phyloP scores from a whole-genome alignment of 2,329 filamentous ascomycete species.

The Xylaria hypoxylon region DNA sequence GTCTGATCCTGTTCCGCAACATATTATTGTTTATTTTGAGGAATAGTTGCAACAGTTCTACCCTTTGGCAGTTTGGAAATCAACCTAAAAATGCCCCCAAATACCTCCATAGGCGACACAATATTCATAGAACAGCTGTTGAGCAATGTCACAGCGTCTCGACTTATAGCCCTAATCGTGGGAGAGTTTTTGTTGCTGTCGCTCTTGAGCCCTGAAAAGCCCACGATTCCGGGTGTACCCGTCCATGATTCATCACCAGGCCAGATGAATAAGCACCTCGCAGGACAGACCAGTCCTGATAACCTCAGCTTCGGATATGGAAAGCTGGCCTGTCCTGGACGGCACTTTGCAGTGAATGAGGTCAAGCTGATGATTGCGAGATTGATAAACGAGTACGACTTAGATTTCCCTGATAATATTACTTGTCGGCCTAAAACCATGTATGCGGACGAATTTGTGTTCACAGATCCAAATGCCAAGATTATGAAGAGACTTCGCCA shows the following conservation, averaged over 20 bases:
- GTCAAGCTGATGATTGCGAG: conserved; percentile 32
- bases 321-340: conserved; percentile 32
- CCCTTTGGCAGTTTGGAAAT: neutral
- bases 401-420: conserved; percentile 15
- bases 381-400: conserved; percentile 23
- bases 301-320: conserved; percentile 36
- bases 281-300: conserved; percentile 22
- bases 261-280: conserved; percentile 28
- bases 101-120: neutral
- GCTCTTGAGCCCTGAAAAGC: neutral
- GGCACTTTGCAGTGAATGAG: conserved; percentile 27
- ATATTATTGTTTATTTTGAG: neutral
- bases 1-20: too few species aligned
- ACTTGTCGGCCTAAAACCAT: conserved; percentile 9
- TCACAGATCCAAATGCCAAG: conserved; percentile 19
- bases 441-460: conserved; percentile 22
- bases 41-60: neutral
- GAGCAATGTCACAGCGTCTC: too few species aligned
- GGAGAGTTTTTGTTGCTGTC: neutral
- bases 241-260: conserved; percentile 29
- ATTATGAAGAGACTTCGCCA: conserved; percentile 24
- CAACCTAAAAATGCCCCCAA: neutral
- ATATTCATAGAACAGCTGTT: neutral
- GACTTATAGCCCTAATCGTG: neutral
- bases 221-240: conserved; percentile 17